Base-by-base conservation (phyloP, 1,284 basidiomycete species). In the Stygiomarasmius scandens region DNA sequence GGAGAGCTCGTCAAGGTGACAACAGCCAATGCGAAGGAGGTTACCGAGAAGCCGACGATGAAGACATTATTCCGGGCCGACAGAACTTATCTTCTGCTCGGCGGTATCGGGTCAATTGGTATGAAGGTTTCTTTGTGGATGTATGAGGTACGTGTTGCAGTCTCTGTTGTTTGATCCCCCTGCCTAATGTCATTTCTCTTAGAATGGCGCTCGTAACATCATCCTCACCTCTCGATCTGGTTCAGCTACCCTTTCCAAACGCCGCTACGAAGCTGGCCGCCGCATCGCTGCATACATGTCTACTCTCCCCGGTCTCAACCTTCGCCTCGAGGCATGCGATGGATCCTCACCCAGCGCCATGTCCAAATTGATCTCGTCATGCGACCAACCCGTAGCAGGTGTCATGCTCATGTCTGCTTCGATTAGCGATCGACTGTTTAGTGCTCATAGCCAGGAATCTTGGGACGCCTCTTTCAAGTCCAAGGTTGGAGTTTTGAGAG, bases 201-300 rank as follows among this genome's bases (percentile, higher is more conserved):
- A 79, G 77, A 63, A 70, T 23, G 77, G 77, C 25, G 77, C 75
- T 6, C 64, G 71, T 2, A 56, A 70, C 43, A 69, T 79, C 16
- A 58, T 74, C 14, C 59, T 77, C 3, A 77, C 77, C 0, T 78
- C 76, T 0, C 70, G 76, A 2, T 69, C 69, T 4, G 77, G 76
- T 1, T 43, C 54, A 19, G 55, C 62, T 12, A 67, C 61, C 32
- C 60, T 71, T 4, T 54, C 63, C 14, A 19, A 24, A 11, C 19
- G 57, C 1, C 54, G 46, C 11, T 60, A 61, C 20, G 32, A 60
- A 2, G 60, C 61, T 23, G 64, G 62, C 9, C 56, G 58, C n/a
- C 64, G 70, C 4, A 69, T 71, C 14, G 56, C 76, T 27, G 32
- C 55, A 0, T 76, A 75, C 52, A 54, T 77, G 25, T 63, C 71